These are phyloP conservation scores for Datura wrightii DNA, from an alignment of 257 asterid species.

Conservation along the genomic window DNA sequence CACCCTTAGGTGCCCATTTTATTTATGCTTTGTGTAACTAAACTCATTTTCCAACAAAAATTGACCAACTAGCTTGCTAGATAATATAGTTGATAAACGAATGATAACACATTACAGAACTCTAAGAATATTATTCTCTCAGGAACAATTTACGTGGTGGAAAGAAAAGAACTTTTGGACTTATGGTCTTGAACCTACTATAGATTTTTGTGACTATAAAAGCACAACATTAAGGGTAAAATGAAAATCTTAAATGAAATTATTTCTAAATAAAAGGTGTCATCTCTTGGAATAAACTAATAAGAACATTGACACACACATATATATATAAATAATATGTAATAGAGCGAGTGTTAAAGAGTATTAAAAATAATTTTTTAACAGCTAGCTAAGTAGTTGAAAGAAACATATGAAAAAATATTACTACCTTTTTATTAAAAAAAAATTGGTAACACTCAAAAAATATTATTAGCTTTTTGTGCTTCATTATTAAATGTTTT, in stretches of 20 bases:
- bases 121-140: neutral
- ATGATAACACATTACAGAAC: neutral
- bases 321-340: neutral
- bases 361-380: neutral
- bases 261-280: too few relatives aligned
- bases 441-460: neutral
- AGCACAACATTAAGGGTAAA: neutral
- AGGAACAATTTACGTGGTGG: neutral
- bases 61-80: neutral
- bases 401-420: neutral
- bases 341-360: neutral
- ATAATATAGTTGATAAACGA: too few relatives aligned
- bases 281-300: conserved; percentile 1
- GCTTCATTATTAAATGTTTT: neutral
- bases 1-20: neutral
- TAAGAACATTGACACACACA: neutral
- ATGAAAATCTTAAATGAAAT: neutral
- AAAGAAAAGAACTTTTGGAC: neutral
- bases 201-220: neutral
- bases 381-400: neutral
- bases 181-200: neutral
- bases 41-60: neutral
- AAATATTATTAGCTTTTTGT: neutral
- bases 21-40: neutral
- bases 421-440: too few relatives aligned